Conservation (phyloP, 805 yeast genomes). For the Ogataea minuta region DNA sequence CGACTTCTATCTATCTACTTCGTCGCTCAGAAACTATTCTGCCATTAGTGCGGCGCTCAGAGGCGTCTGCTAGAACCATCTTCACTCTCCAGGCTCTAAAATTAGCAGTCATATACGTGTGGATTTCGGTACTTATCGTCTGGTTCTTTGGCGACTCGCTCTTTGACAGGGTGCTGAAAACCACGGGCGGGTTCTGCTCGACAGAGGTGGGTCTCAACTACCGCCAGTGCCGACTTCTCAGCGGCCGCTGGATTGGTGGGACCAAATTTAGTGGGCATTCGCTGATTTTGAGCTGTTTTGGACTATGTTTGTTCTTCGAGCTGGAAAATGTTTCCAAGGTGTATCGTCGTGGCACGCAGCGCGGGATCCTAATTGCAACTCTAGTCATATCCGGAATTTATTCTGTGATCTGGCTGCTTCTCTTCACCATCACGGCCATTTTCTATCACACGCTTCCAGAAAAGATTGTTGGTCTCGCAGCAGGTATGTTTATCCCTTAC, state of each 20-base stretch:
- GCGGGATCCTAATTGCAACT: not conserved
- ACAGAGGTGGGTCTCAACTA: conserved; percentile 17
- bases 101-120: conserved; percentile 17
- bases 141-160: conserved; percentile 37
- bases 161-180: conserved; percentile 32
- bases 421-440: conserved; percentile 43
- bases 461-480: conserved; percentile 41
- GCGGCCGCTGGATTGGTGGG: conserved; percentile 37
- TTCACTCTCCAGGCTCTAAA: conserved; percentile 20
- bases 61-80: not conserved
- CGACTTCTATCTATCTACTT: conserved; percentile 12
- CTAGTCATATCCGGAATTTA: conserved; percentile 9
- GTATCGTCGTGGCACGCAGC: conserved; percentile 8
- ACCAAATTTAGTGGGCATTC: conserved; percentile 45
- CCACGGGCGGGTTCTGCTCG: conserved; percentile 41
- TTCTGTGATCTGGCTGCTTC: conserved; percentile 37
- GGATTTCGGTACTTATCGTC: conserved; percentile 25
- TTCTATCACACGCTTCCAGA: conserved; percentile 51
- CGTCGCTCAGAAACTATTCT: conserved; percentile 6
- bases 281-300: conserved; percentile 35
- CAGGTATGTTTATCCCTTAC: conserved; percentile 38
- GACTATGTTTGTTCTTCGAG: conserved; percentile 30
- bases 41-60: not conserved
- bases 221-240: conserved; percentile 24
- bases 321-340: conserved; percentile 13